Conservation (phyloP, 202 grass and related monocot species). For the Eragrostis tef region DNA sequence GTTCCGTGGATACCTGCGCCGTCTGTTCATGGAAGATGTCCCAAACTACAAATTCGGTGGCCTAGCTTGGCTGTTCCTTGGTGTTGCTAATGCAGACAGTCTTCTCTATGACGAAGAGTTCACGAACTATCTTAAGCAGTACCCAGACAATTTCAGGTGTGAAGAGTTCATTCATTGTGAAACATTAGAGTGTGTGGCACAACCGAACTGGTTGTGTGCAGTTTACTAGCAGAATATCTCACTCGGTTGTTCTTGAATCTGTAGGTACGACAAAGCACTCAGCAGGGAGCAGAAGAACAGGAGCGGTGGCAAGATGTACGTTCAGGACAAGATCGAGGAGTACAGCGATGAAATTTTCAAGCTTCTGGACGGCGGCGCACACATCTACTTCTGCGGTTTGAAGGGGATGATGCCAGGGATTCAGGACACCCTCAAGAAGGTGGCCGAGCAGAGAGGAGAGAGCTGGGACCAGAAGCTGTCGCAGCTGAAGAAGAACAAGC, state of each 20-base stretch:
- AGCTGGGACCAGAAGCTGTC: conserved; percentile 92
- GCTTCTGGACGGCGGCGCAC: too few relatives aligned
- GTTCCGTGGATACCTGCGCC: conserved; percentile 56
- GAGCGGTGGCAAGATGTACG: too few relatives aligned
- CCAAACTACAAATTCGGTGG: too few relatives aligned
- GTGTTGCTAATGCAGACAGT: conserved; percentile 76
- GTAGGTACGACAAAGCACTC: too few relatives aligned
- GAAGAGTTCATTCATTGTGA: conserved; percentile 24
- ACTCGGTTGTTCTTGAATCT: too few relatives aligned
- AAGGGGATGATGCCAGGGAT: conserved; percentile 98
- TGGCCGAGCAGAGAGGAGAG: conserved; percentile 81
- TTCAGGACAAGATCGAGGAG: too few relatives aligned
- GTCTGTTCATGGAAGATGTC: too few relatives aligned
- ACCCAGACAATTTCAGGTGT: conserved; percentile 79
- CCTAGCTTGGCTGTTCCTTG: conserved; percentile 59
- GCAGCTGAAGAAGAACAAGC: conserved; percentile 94
- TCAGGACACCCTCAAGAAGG: conserved; percentile 86
- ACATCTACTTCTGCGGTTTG: conserved; percentile 90
- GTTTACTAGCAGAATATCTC: too few relatives aligned
- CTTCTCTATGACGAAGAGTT: conserved; percentile 88
- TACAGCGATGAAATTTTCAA: too few relatives aligned
- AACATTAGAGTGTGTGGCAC: too few relatives aligned
- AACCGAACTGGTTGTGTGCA: too few relatives aligned
- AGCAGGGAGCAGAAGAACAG: too few relatives aligned
- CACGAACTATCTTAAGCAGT: conserved; percentile 58